Evolutionary conservation across 1,284 basidiomycete species (phyloP), one percentile per base, ranked within the genome.

Genomic region (Cryptococcus floricola): DNA sequence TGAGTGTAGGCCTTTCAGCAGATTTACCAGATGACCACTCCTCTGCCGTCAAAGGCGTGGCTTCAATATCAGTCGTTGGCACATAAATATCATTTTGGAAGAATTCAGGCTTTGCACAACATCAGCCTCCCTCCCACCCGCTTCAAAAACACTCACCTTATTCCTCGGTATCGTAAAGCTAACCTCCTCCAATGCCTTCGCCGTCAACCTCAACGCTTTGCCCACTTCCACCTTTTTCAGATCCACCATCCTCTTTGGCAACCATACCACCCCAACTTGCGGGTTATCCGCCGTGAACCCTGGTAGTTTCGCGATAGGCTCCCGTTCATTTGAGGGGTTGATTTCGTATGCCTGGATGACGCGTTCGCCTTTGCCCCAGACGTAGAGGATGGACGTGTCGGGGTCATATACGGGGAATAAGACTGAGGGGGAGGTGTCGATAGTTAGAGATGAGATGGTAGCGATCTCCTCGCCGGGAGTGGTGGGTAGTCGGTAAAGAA

Each of bases 51-150:
- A 63, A 46, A 0, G 64, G 41, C 0, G 75, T 64, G 3, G 14
- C 53, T 28, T 66, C 64, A 0, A 68, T 59, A 43, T 78, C 71
- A 2, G 65, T 48, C 3, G 79, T 80, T 1, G 70, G 68, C 0
- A 73, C 59, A 48, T 73, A 81, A 34, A 81, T 77, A 61, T 81
- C 80, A 63, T 81, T 76, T 63, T 81, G 80, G 71, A 81, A 81
- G 69, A 74, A 79, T 25, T 79, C 77, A 14, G 70, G 68, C 62
- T 69, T 28, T 1, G 38, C 18, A 18, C 18, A 27, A 39, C 14
- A 19, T 10, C 4, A 44, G 39, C 6, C 18, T 39, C 18, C 19
- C 18, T 38, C 7, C 39, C 28, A 7, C 45, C 14, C 27, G 6
- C 27, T n/a, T 18, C 37, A 14, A 25, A 16, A 39, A 12, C 19